phyloP scores from a whole-genome alignment of 2,329 filamentous ascomycete species.

The Phyllosticta citrichinensis region DNA sequence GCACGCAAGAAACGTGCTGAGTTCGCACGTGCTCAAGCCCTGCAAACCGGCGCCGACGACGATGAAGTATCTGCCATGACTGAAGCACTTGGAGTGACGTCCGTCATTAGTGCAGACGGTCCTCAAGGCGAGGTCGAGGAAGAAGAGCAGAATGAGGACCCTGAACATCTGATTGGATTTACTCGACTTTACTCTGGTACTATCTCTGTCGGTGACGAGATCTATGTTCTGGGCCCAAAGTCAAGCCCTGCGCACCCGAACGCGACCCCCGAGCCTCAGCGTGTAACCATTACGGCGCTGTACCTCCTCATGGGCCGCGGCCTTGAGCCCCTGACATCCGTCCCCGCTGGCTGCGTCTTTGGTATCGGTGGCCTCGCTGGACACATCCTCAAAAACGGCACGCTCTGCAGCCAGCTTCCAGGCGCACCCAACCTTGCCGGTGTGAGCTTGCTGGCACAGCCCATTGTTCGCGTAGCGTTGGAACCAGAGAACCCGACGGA shows the following conservation, averaged over 20 bases:
- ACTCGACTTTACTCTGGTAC: constrained; percentile 88
- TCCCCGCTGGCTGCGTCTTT: constrained; percentile 90
- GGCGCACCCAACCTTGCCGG: constrained; percentile 87
- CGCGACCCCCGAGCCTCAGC: constrained; percentile 61
- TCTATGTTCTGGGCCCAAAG: constrained; percentile 89
- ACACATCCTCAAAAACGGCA: constrained; percentile 90
- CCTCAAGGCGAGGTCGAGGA: constrained; percentile 31
- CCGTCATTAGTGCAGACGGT: constrained; percentile 43
- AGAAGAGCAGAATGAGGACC: constrained; percentile 45
- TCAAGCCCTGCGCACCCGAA: constrained; percentile 75
- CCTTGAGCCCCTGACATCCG: constrained; percentile 69
- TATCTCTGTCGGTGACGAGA: constrained; percentile 74
- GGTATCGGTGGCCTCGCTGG: constrained; percentile 89
- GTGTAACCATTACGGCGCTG: constrained; percentile 74
- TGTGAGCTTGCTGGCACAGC: constrained; percentile 67
- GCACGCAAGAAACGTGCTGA: constrained; percentile 84
- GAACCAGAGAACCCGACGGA: constrained; percentile 86
- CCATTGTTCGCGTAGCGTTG: constrained; percentile 92
- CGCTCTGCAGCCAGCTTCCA: constrained; percentile 75
- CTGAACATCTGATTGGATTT: constrained; percentile 88
- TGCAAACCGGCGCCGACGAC: constrained; percentile 43
- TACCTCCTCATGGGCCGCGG: constrained; percentile 95
- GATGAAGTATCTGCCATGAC: constrained; percentile 35
- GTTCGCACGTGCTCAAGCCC: constrained; percentile 67
- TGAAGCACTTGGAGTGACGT: constrained; percentile 50